Evolutionary conservation across 2,329 filamentous ascomycete genomes (phyloP), one percentile per base, ranked within the genome.

Genomic region (Xylariaceae sp.): DNA sequence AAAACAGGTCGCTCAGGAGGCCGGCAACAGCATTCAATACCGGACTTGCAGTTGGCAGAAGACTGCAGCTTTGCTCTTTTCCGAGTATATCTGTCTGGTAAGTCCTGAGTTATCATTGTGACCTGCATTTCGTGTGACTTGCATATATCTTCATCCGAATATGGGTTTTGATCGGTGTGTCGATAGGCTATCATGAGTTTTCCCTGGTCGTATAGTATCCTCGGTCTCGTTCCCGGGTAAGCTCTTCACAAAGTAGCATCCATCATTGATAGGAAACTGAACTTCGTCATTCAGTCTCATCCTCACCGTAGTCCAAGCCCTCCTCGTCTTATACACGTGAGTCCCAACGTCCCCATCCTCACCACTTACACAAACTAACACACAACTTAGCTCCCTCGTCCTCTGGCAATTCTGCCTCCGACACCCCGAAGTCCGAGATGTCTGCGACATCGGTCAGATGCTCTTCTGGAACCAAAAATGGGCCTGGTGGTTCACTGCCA

Each of bases 401-500:
- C 61, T 64, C 13, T 72, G 66, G 92, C 86, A 92, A 72, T 96
- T 96, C 70, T 97, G 92, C 72, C 77, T 97, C 59, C 85, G 91
- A 52, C 91, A 97, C 70, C 92, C 92, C 0, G 90, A 97, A 73
- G 87, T 96, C 61, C 87, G 91, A 67, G 92, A 97, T 76, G 90
- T 96, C 11, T 96, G 92, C 72, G 92, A 97, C 72, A 89, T 97
- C 71, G 92, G 92, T n/a, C 90, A 96, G 74, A 92, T 92, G 82
- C 83, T 97, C 18, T 96, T 96, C 75, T 95, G 88, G 87, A 87
- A 88, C 65, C 86, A 90, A 73, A 85, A 82, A 61, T 90, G 88
- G 83, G 84, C 82, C 2, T 87, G 84, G 84, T 87, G 81, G 72
- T 78, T 77, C 35, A 87, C 84, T 0, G 92, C 90, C 1, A 76